Base-by-base conservation (phyloP, 495 filamentous ascomycete species). In the Penicillium bialowiezense region DNA sequence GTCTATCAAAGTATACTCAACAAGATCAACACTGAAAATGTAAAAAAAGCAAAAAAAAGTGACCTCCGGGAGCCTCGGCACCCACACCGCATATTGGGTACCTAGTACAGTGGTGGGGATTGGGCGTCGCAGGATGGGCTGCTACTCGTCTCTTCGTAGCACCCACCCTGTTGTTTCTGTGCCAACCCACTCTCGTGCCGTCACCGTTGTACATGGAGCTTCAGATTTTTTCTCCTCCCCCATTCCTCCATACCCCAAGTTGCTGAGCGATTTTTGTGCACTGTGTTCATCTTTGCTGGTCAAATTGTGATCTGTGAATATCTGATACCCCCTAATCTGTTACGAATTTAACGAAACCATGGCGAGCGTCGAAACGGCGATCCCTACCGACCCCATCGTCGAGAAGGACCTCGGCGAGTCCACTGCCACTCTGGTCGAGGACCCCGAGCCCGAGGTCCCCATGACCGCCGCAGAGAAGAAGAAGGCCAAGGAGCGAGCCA, bases 201-300 rank as follows among this genome's bases (percentile, higher is more conserved):
- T 47, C 33, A 46, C 24, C 6, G 21, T 19, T 38, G 42, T 37
- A 29, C 24, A 20, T 38, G 19, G 35, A 33, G 44, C 44, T 36
- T 8, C 7, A 32, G 29, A 10, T 21, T 35, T 35, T 17, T 10
- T 33, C 14, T n/a, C 42, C 10, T 45, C 41, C 20, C 12, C 19
- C 28, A 37, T 24, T 32, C 44, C 34, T 38, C 45, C 44, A 48
- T 48, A 39, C 18, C 29, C 45, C n/a, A 48, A 21, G 12, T 23
- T 48, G 45, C 45, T 32, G 45, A 48, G 45, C 45, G 35, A 15
- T 48, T 48, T 38, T 34, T 48, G 36, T 37, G 18, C 31, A 26
- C 13, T 35, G 43, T 29, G 31, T 48, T 48, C 37, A 48, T 40
- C 45, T 48, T 48, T 48, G 44, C 44, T 47, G 44, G 44, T 48